These are phyloP conservation scores for Penicillium mononematosum DNA, from an alignment of 495 filamentous ascomycete species.

Conservation along the genomic window DNA sequence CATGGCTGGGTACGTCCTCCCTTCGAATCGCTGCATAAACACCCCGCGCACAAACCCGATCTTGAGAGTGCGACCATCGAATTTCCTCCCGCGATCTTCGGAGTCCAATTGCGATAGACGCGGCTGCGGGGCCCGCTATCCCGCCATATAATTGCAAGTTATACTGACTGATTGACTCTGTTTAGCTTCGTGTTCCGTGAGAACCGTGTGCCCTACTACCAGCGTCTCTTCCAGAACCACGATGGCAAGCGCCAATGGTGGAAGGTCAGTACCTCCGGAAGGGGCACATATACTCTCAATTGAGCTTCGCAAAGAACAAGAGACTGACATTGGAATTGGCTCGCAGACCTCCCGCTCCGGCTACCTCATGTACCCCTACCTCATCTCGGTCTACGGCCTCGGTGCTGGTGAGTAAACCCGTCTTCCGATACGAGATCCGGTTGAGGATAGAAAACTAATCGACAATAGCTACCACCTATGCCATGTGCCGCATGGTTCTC, in stretches of 20 bases:
- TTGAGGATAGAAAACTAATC: constrained; percentile 22
- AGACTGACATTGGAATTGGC: constrained; percentile 14
- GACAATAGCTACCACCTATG: constrained; percentile 49
- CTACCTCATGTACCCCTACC: constrained; percentile 72
- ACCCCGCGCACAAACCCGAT: constrained; percentile 13
- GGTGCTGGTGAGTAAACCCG: constrained; percentile 44
- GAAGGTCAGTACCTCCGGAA: constrained; percentile 63
- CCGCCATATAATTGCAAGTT: constrained; percentile 1
- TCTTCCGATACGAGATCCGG: constrained; percentile 41
- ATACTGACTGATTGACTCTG: constrained; percentile 13
- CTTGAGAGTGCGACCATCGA: constrained; percentile 18
- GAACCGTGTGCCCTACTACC: constrained; percentile 83
- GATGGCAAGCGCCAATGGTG: constrained; percentile 81
- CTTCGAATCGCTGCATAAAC: constrained; percentile 7
- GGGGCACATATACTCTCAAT: constrained; percentile 2
- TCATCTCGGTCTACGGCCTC: constrained; percentile 62
- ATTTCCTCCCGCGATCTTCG: constrained; percentile 20
- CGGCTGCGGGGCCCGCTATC: not conserved
- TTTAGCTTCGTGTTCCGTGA: constrained; percentile 70
- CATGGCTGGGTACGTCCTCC: constrained; percentile 45
- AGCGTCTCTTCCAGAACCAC: constrained; percentile 78
- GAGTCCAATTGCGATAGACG: constrained; percentile 25
- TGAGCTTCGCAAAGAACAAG: constrained; percentile 10
- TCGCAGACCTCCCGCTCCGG: constrained; percentile 61
- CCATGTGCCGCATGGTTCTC: constrained; percentile 57